Base-by-base conservation (phyloP, 2,329 filamentous ascomycete genomes). In the Clonostachys chloroleuca region DNA sequence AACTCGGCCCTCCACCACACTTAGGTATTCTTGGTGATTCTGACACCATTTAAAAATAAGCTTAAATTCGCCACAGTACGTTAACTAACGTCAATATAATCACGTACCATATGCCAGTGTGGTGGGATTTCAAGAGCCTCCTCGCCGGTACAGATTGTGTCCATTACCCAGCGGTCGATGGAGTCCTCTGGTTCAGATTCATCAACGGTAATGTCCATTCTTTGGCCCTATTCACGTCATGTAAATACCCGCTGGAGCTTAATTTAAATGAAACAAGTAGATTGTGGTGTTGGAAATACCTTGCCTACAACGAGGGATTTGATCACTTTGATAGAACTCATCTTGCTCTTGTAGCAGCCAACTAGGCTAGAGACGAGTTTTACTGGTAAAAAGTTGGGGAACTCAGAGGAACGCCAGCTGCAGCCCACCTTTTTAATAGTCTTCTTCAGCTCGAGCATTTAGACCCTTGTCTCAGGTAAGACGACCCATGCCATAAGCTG, bases 171-270 rank as follows among this genome's bases (percentile, higher is more conserved):
- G 30, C 45, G 42, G 42, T 50, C 20, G 39, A 50, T 43, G 5
- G 48, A 50, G 18, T 44, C 45, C 40, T 50, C 48, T 5, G 45
- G 48, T 33, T 50, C 36, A 12, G 45, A 45, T 13, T 48, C 48
- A 33, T 50, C 48, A 9, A 50, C 24, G 2, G 20, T 40, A 30
- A 50, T 33, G 40, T 50, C 37, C 42, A 50, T 44, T 17, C 36
- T 45, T 10, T 45, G 24, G n/a, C 47, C 47, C 40, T 44, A 34
- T 5, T 18, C n/a, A 6, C 40, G 50, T 59, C 45, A 63, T 54
- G 35, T 49, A 47, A n/a, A 30, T 30, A 30, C 36, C 16, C 54
- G 54, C 13, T 55, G 57, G 14, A 53, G 52, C 30, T 56, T 56
- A 35, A 50, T 52, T 36, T 1, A 40, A 13, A 12, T 33, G 34